Base-by-base conservation (phyloP, 352 stramenopile genomes). In the Phytophthora pistaciae region DNA sequence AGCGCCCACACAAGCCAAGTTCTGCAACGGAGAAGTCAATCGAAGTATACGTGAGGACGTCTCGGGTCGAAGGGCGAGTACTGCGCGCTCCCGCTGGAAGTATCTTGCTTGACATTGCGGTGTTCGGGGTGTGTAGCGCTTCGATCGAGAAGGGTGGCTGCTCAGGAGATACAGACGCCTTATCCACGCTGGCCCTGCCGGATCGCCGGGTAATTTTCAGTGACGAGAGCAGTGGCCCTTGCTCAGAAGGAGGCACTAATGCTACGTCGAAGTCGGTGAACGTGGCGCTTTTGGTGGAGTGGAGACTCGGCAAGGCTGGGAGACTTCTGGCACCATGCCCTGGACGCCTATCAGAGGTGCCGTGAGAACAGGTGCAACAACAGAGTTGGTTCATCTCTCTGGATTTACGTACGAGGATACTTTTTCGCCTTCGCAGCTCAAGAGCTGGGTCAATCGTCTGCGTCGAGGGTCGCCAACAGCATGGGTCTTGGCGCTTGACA, bases 301-400 rank as follows among this genome's bases (percentile, higher is more conserved):
- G 48, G 20, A 66, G 40, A 11, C 42, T 56, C 33, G 49, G 21
- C 7, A 88, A 55, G 14, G 74, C 74, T 2, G 77, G 79, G 6
- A 91, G 56, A 48, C 73, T 91, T 52, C 72, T 80, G 4, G 46
- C 61, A 2, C 56, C 72, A 62, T 69, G 68, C 29, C 42, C 48
- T 38, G 49, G 18, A 60, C 42, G 29, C 10, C 67, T 75, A 46
- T 21, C 23, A 60, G 18, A 53, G 11, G 11, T 44, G 20, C 16
- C 25, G 49, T 57, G 27, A 73, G 36, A 52, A 5, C 20, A 21
- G 1, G 11, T 48, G 10, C 33, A 50, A 63, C 18, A 23, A 11
- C 31, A 54, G 40, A 59, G n/a, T n/a, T n/a, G n/a, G n/a, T n/a
- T n/a, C n/a, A n/a, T 11, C 21, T 49, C 53, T 60, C 33, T 7